Evolutionary conservation across 768 basidiomycete species (phyloP).

Genomic region (Termitomyces sp.): DNA sequence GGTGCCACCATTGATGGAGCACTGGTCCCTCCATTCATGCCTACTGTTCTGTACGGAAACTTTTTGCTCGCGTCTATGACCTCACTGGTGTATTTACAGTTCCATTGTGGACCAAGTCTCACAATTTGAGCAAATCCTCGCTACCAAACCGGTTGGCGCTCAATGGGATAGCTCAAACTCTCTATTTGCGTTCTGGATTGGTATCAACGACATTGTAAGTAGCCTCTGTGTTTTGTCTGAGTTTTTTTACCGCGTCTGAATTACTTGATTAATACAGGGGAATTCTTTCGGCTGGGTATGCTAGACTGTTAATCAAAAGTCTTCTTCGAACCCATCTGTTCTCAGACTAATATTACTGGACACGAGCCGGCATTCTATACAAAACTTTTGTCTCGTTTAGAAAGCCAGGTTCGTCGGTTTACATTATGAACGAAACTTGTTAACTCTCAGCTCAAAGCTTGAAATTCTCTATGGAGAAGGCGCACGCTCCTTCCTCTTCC

Average conservation of each 20-base stretch:
- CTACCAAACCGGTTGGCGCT: slow-evolving; percentile 36
- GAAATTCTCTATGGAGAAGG: slow-evolving; percentile 42
- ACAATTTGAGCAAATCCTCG: slow-evolving; percentile 40
- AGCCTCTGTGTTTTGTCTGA: not conserved
- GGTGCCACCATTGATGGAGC: not conserved
- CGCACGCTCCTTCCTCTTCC: slow-evolving; percentile 55
- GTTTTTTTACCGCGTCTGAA: not conserved
- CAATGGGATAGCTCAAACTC: slow-evolving; percentile 45
- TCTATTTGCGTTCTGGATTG: slow-evolving; percentile 60
- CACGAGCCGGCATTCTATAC: slow-evolving; percentile 26
- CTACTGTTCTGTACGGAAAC: not conserved
- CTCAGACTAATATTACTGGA: slow-evolving; percentile 29
- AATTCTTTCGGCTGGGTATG: slow-evolving; percentile 43
- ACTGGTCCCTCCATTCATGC: not conserved
- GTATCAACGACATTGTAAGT: slow-evolving; percentile 58
- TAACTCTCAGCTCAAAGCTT: slow-evolving; percentile 24
- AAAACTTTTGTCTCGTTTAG: slow-evolving; percentile 27
- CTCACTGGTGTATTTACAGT: slow-evolving; percentile 12
- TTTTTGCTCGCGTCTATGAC: not conserved
- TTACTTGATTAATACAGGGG: slow-evolving; percentile 26
- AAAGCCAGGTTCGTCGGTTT: slow-evolving; percentile 22
- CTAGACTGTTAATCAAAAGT: not conserved
- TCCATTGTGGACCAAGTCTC: slow-evolving; percentile 54
- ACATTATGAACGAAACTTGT: not conserved
- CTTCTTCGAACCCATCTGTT: not conserved